A percentile compares a stretch with the other conserved stretches of the same genome.
Conservation (phyloP, 768 basidiomycete genomes). For the Termitomyces sp. region DNA sequence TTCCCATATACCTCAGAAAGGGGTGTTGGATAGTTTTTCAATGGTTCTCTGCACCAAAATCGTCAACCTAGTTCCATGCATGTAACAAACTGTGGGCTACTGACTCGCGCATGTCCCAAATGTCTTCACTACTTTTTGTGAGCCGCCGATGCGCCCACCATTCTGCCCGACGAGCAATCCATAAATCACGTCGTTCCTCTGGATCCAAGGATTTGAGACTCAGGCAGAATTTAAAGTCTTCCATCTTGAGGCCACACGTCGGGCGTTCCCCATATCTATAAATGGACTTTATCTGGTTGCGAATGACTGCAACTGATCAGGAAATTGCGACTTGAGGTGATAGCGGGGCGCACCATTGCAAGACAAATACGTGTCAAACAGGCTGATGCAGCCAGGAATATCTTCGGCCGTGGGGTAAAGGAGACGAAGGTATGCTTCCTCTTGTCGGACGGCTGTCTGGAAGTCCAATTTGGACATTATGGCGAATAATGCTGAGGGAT, state of each 20-base stretch:
- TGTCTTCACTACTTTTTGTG: conserved; percentile 84
- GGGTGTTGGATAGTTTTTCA: conserved; percentile 42
- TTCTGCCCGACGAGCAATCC: conserved; percentile 84
- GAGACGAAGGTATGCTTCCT: conserved; percentile 56
- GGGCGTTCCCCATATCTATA: conserved; percentile 79
- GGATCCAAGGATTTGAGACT: conserved; percentile 72
- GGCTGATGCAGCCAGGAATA: conserved; percentile 73
- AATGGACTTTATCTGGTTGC: conserved; percentile 74
- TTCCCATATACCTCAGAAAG: conserved; percentile 16
- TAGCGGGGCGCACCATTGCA: conserved; percentile 51
- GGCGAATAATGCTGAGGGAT: conserved; percentile 18
- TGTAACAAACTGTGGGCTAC: conserved; percentile 18
- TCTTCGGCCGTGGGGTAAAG: conserved; percentile 75
- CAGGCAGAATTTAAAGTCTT: conserved; percentile 95
- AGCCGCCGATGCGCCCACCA: conserved; percentile 88
- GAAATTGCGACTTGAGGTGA: conserved; percentile 6
- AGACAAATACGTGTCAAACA: conserved; percentile 66
- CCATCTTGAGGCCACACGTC: conserved; percentile 70
- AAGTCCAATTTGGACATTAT: conserved; percentile 42
- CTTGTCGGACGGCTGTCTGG: conserved; percentile 56
- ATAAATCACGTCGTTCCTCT: conserved; percentile 73
- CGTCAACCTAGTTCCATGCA: not conserved
- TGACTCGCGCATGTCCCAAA: conserved; percentile 87
- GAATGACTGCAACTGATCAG: conserved; percentile 46
- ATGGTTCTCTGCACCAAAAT: conserved; percentile 34